These are phyloP conservation scores for Poa annua DNA, from an alignment of 176 grass and related monocot species.

Conservation along the genomic window DNA sequence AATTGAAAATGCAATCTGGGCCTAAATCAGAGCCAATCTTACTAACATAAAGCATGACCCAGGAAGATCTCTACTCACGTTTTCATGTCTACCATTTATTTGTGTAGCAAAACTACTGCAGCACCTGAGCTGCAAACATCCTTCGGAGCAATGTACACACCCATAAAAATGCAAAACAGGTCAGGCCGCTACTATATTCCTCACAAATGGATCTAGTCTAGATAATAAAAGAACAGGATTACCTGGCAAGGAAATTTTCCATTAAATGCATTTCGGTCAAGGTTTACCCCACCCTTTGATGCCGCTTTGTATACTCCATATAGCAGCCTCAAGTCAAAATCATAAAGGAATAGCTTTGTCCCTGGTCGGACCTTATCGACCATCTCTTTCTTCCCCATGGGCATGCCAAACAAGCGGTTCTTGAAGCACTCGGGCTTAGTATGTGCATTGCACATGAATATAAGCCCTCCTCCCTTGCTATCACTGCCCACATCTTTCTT, in stretches of 20 bases:
- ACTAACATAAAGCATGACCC: background rate
- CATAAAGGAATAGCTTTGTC: constrained; percentile 68
- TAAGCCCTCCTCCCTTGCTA: constrained; percentile 55
- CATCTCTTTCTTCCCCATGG: constrained; percentile 48
- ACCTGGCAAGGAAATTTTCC: constrained; percentile 76
- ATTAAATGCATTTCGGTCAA: constrained; percentile 49
- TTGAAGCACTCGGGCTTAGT: constrained; percentile 77
- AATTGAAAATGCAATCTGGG: background rate
- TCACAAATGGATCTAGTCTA: constrained; percentile 32
- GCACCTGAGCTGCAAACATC: background rate
- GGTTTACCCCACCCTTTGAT: constrained; percentile 59
- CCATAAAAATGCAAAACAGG: constrained; percentile 25
- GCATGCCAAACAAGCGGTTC: constrained; percentile 59
- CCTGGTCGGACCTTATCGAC: constrained; percentile 65
- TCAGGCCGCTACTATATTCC: background rate
- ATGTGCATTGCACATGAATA: constrained; percentile 80
- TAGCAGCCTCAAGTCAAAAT: constrained; percentile 80
- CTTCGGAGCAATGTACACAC: background rate
- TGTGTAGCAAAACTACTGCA: background rate
- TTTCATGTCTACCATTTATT: constrained; percentile 3
- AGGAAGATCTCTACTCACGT: constrained; percentile 6
- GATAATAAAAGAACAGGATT: constrained; percentile 37
- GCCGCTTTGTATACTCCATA: constrained; percentile 72
- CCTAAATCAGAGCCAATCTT: constrained; percentile 6
- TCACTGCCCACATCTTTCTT: constrained; percentile 28